A percentile compares a stretch with the other conserved stretches of the same genome.
Conservation (phyloP, 495 filamentous ascomycete genomes). For the Xylaria longipes region DNA sequence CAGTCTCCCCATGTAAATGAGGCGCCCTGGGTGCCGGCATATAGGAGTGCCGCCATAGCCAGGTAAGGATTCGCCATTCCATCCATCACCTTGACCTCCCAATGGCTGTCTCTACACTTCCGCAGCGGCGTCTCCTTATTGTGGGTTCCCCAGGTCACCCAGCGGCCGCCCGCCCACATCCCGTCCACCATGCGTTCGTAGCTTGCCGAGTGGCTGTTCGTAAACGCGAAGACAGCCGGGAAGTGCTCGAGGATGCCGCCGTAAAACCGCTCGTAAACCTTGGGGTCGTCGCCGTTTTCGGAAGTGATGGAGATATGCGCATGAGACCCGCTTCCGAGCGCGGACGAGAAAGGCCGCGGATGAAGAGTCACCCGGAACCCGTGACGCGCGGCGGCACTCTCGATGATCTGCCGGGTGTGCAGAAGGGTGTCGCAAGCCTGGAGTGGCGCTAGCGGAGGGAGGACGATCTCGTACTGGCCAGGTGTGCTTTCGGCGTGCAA, state of each 20-base stretch:
- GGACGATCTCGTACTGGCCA: slow-evolving; percentile 84
- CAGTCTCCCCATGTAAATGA: slow-evolving; percentile 64
- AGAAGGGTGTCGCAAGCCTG: slow-evolving; percentile 75
- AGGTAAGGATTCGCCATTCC: slow-evolving; percentile 78
- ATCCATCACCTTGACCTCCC: slow-evolving; percentile 75
- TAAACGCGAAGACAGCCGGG: slow-evolving; percentile 68
- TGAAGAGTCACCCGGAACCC: slow-evolving; percentile 76
- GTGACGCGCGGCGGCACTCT: slow-evolving; percentile 60
- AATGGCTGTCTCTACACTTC: slow-evolving; percentile 65
- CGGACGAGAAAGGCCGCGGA: slow-evolving; percentile 69
- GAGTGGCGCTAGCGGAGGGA: slow-evolving; percentile 68
- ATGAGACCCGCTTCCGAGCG: slow-evolving; percentile 70
- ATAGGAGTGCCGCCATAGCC: slow-evolving; percentile 68
- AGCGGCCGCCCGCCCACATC: slow-evolving; percentile 76
- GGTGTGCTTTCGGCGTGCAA: slow-evolving; percentile 78
- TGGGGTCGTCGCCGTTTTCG: slow-evolving; percentile 41
- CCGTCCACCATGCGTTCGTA: slow-evolving; percentile 71
- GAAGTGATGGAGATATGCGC: slow-evolving; percentile 69
- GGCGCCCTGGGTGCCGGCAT: slow-evolving; percentile 67
- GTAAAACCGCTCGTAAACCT: slow-evolving; percentile 63
- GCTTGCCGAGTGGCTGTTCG: slow-evolving; percentile 61
- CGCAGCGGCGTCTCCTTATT: slow-evolving; percentile 75
- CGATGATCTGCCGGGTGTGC: slow-evolving; percentile 73
- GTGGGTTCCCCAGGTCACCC: slow-evolving; percentile 77
- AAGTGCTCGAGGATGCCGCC: slow-evolving; percentile 71